Percentiles rank a stretch among this genome's conserved stretches.
Evolutionary conservation across 805 yeast genomes (phyloP).

Genomic region (Kodamaea restingae): DNA sequence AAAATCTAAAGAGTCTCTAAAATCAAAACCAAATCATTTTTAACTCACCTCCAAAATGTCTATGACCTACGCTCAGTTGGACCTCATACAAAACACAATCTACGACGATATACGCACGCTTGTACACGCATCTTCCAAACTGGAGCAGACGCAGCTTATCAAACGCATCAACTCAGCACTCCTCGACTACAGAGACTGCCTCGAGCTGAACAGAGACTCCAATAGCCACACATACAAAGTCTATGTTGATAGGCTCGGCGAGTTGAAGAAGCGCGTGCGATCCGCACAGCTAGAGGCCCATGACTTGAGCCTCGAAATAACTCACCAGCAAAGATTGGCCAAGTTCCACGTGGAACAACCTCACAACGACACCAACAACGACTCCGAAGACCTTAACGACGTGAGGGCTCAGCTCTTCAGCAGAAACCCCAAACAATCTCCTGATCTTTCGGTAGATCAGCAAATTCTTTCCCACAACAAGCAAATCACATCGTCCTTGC

Average conservation of each 20-base stretch:
- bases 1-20: no score
- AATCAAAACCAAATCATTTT: not conserved
- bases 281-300: conserved; percentile 27
- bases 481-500: conserved; percentile 44
- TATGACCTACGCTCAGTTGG: conserved; percentile 15
- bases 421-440: conserved; percentile 13
- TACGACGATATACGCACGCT: conserved; percentile 18
- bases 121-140: conserved; percentile 11
- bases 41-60: not conserved
- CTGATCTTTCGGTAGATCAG: conserved; percentile 30
- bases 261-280: conserved; percentile 24
- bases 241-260: conserved; percentile 6
- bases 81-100: conserved; percentile 18
- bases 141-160: conserved; percentile 8
- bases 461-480: conserved; percentile 45
- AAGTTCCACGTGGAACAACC: conserved; percentile 20
- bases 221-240: conserved; percentile 1
- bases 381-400: not conserved
- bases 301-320: conserved; percentile 21
- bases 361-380: no score
- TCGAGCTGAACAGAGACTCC: conserved; percentile 1
- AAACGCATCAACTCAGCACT: conserved; percentile 8
- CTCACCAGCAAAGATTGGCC: conserved; percentile 30
- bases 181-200: conserved; percentile 6
- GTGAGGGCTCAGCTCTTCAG: conserved; percentile 19